A percentile compares a stretch with the other conserved stretches of the same genome.
Evolutionary conservation across 2,329 filamentous ascomycete species (phyloP).

Genomic region (Trichoderma cornu-damae): DNA sequence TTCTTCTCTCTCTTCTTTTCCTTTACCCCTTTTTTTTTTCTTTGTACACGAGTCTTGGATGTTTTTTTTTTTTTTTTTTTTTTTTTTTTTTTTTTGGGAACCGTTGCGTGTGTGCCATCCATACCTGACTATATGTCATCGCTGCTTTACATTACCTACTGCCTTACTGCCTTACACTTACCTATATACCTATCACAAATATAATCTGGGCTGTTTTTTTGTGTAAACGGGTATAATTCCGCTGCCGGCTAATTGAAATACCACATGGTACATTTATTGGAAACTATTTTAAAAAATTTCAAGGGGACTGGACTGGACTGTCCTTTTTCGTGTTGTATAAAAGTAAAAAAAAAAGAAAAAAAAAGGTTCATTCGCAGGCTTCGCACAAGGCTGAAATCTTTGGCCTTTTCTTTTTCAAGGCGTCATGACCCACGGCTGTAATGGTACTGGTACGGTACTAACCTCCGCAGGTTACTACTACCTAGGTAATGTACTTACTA

Average conservation of each 20-base stretch:
- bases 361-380: no score
- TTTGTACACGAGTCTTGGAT: constrained; percentile 9
- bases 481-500: no score
- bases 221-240: constrained; percentile 2
- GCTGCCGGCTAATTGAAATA: neutral
- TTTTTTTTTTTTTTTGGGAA: neutral
- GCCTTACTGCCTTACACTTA: no score
- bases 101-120: neutral
- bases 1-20: neutral
- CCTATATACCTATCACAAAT: neutral
- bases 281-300: constrained; percentile 2
- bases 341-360: no score
- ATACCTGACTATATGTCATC: neutral
- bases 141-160: neutral
- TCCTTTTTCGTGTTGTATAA: neutral
- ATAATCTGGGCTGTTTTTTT: constrained; percentile 3
- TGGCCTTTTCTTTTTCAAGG: no score
- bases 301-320: no score
- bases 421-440: no score
- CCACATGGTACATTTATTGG: constrained; percentile 10
- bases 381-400: no score
- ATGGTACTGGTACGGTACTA: no score
- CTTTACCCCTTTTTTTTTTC: neutral
- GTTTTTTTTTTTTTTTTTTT: neutral
- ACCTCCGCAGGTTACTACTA: no score